Percentiles rank a stretch among this genome's conserved stretches.
These are phyloP conservation scores for Martensiomyces pterosporus DNA, from an alignment of 192 early-diverging fungal species.

Conservation along the genomic window DNA sequence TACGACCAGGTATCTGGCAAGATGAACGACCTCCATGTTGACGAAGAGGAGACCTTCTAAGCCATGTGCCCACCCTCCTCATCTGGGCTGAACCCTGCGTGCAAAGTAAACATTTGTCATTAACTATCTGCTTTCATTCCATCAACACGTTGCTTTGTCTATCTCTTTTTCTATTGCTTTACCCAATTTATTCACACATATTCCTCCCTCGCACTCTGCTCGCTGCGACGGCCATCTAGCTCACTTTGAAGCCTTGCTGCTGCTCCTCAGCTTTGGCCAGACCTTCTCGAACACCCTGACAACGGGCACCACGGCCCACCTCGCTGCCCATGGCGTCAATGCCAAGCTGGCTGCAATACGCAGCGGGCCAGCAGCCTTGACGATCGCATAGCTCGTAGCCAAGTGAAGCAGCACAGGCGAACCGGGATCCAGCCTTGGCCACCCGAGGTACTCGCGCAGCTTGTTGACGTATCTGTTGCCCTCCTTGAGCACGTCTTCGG, in stretches of 20 bases:
- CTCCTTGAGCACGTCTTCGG: slow-evolving; percentile 56
- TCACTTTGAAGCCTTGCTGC: no score
- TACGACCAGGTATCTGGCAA: slow-evolving; percentile 20
- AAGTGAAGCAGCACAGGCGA: slow-evolving; percentile 64
- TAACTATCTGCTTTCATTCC: background rate
- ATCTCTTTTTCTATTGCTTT: slow-evolving; percentile 1
- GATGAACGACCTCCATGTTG: slow-evolving; percentile 34
- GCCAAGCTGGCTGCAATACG: slow-evolving; percentile 31
- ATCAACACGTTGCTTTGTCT: background rate
- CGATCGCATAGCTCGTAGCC: slow-evolving; percentile 75
- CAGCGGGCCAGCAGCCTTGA: slow-evolving; percentile 60
- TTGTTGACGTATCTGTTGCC: slow-evolving; percentile 60
- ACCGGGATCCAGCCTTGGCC: slow-evolving; percentile 11
- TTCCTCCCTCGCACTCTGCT: no score
- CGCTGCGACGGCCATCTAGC: no score
- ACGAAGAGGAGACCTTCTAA: slow-evolving; percentile 43
- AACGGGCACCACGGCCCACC: slow-evolving; percentile 27
- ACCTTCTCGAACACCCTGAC: slow-evolving; percentile 3
- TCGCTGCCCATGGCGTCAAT: slow-evolving; percentile 27
- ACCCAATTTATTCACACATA: background rate
- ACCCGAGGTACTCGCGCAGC: slow-evolving; percentile 53
- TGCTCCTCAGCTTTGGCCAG: background rate
- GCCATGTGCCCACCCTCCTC: background rate
- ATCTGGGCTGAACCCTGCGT: no score
- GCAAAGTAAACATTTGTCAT: background rate